A percentile compares a stretch with the other conserved stretches of the same genome.
Evolutionary conservation across 768 basidiomycete genomes (phyloP).

Genomic region (Collybiopsis confluens): DNA sequence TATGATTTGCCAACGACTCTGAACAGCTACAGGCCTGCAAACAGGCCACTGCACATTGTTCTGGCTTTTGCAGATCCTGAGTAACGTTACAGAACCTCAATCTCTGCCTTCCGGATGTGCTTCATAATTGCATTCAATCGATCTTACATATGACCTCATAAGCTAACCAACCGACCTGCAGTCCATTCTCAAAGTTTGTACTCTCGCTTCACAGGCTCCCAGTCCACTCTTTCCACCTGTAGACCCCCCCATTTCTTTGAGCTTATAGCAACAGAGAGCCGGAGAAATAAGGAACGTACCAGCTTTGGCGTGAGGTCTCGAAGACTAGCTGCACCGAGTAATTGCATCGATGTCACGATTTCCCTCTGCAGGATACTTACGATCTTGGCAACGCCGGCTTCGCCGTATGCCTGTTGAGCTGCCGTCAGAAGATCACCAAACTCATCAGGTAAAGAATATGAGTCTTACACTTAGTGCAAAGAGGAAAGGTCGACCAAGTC

Average conservation of each 20-base stretch:
- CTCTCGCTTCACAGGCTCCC: constrained; percentile 42
- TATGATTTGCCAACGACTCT: too few relatives aligned
- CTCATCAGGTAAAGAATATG: neutral
- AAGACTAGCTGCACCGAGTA: constrained; percentile 65
- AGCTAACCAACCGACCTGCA: too few relatives aligned
- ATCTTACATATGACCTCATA: too few relatives aligned
- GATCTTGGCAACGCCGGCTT: constrained; percentile 61
- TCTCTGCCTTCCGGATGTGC: too few relatives aligned
- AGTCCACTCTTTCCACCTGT: constrained; percentile 63
- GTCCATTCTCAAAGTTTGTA: neutral
- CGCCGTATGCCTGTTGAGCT: constrained; percentile 67
- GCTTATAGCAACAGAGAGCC: neutral
- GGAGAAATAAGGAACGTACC: constrained; percentile 32
- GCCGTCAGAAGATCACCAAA: too few relatives aligned
- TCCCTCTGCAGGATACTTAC: constrained; percentile 71
- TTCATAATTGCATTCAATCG: too few relatives aligned
- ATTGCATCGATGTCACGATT: constrained; percentile 70
- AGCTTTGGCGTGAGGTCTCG: constrained; percentile 69
- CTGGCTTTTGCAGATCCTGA: too few relatives aligned
- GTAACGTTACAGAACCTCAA: too few relatives aligned
- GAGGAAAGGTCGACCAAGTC: constrained; percentile 81
- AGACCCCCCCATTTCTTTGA: neutral
- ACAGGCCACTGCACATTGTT: too few relatives aligned
- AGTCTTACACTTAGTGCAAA: constrained; percentile 77
- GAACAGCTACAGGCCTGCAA: too few relatives aligned